Evolutionary conservation across 2,329 filamentous ascomycete genomes (phyloP).

Genomic region (Sporothrix pseudoabietina): DNA sequence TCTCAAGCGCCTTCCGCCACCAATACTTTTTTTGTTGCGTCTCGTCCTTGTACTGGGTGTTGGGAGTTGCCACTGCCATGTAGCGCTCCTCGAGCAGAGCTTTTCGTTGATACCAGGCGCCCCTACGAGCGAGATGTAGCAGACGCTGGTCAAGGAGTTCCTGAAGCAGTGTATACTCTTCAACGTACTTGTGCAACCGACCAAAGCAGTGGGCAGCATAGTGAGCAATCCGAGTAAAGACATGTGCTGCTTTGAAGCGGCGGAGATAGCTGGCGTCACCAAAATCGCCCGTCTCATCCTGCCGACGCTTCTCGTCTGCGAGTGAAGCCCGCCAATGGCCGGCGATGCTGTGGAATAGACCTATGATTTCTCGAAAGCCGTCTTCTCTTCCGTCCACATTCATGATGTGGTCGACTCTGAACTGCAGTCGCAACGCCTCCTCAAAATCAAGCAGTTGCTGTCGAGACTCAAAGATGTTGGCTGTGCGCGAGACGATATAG

Average conservation of each 20-base stretch:
- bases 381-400: constrained; percentile 74
- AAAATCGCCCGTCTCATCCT: constrained; percentile 73
- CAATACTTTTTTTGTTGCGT: constrained; percentile 75
- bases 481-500: constrained; percentile 86
- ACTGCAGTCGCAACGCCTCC: constrained; percentile 78
- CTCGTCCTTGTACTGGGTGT: constrained; percentile 42
- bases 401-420: constrained; percentile 75
- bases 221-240: constrained; percentile 90
- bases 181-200: constrained; percentile 75
- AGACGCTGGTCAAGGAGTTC: constrained; percentile 79
- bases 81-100: constrained; percentile 95
- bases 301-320: constrained; percentile 73
- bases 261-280: constrained; percentile 88
- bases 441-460: constrained; percentile 83
- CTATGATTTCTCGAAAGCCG: constrained; percentile 67
- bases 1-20: constrained; percentile 73
- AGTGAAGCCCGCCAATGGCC: constrained; percentile 78
- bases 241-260: constrained; percentile 86
- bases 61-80: constrained; percentile 65
- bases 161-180: constrained; percentile 72
- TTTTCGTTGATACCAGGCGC: constrained; percentile 94
- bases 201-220: constrained; percentile 80
- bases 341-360: constrained; percentile 73
- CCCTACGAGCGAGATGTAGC: constrained; percentile 82
- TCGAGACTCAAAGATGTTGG: constrained; percentile 83